Conservation (phyloP, 768 basidiomycete species). For the Dendrothele bispora region DNA sequence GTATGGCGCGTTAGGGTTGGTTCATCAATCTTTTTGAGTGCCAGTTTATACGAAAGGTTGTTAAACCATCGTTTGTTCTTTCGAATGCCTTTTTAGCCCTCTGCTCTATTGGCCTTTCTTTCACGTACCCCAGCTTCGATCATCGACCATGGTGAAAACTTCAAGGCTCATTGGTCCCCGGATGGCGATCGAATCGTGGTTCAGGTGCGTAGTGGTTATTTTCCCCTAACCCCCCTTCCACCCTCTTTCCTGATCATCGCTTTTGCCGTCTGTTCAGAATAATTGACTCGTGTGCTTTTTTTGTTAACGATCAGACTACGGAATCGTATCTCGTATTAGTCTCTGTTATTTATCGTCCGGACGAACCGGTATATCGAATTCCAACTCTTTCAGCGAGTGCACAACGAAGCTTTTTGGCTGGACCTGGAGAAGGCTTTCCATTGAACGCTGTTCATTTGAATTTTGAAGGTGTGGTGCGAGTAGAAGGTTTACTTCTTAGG, state of each 20-base stretch:
- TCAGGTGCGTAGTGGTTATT: conserved; percentile 50
- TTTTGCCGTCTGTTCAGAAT: too few relatives aligned
- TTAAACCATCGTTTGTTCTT: too few relatives aligned
- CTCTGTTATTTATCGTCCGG: conserved; percentile 56
- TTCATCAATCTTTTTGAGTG: conserved; percentile 19
- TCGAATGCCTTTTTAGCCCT: conserved; percentile 51
- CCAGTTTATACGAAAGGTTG: too few relatives aligned
- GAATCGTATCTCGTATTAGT: conserved; percentile 79
- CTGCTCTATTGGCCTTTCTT: conserved; percentile 68
- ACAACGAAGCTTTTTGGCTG: conserved; percentile 70
- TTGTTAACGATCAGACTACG: conserved; percentile 65
- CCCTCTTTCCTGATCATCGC: too few relatives aligned
- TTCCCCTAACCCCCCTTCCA: neutral
- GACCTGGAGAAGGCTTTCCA: conserved; percentile 76
- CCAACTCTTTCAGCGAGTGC: conserved; percentile 52
- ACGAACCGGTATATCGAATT: conserved; percentile 55
- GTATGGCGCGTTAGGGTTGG: conserved; percentile 83
- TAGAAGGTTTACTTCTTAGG: conserved; percentile 77
- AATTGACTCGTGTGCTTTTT: conserved; percentile 5
- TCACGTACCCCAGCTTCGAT: conserved; percentile 77
- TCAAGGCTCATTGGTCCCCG: conserved; percentile 75
- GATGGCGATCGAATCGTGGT: conserved; percentile 81
- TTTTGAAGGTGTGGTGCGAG: conserved; percentile 79
- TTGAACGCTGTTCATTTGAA: conserved; percentile 67
- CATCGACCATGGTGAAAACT: conserved; percentile 81